A percentile compares a stretch with the other conserved stretches of the same genome.
Evolutionary conservation across 805 yeast genomes (phyloP).

Genomic region (Yamadazyma nakazawae): DNA sequence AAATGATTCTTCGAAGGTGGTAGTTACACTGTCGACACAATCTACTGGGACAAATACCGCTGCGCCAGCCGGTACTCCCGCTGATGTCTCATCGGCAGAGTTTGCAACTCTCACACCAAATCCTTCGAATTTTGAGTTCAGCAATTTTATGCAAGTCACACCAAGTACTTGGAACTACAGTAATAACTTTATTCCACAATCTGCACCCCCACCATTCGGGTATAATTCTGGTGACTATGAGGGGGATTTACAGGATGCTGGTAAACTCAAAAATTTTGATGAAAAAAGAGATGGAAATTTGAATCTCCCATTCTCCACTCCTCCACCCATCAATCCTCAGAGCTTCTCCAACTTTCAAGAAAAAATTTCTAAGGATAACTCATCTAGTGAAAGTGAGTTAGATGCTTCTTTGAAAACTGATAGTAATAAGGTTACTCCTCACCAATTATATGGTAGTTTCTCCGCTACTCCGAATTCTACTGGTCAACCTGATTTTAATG

Average conservation of each 20-base stretch:
- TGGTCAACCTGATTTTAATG: conserved; percentile 1
- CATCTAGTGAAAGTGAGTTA: conserved; percentile 13
- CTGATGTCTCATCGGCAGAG: not conserved
- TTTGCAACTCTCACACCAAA: conserved; percentile 14
- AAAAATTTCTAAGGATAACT: conserved; percentile 1
- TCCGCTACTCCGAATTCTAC: conserved; percentile 5
- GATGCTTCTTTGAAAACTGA: conserved; percentile 11
- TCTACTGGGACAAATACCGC: not conserved
- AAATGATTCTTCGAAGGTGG: not conserved
- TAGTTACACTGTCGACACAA: not conserved
- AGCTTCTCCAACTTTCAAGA: conserved; percentile 1
- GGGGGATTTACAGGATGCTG: conserved; percentile 4
- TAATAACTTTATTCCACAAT: conserved; percentile 25
- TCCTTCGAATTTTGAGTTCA: conserved; percentile 16
- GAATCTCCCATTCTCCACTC: conserved; percentile 22
- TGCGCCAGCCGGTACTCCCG: not conserved
- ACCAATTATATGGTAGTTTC: conserved; percentile 2
- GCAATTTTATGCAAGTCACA: conserved; percentile 8
- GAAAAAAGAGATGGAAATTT: conserved; percentile 9
- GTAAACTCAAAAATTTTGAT: conserved; percentile 17
- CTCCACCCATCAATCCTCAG: conserved; percentile 18
- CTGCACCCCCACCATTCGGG: conserved; percentile 38
- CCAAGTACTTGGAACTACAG: conserved; percentile 30
- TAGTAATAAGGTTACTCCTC: conserved; percentile 6
- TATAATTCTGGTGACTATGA: conserved; percentile 3